phyloP scores from a whole-genome alignment of 306 rosid species.

The Vigna angularis region DNA sequence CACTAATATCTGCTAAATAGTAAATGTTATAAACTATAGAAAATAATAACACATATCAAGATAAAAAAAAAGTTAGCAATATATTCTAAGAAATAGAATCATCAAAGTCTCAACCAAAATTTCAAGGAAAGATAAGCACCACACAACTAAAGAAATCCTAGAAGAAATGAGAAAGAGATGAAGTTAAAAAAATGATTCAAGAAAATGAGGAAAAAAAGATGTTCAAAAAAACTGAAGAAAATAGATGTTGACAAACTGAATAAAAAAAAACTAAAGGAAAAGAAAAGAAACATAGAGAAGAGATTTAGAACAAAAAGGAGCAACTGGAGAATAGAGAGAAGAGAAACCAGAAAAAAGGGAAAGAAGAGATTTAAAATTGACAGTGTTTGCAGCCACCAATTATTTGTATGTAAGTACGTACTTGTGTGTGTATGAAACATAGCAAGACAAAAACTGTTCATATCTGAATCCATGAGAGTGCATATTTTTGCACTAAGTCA shows the following conservation, averaged over 20 bases:
- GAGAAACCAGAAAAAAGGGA: neutral
- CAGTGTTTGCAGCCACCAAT: neutral
- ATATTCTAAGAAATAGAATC: neutral
- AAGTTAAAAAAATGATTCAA: neutral
- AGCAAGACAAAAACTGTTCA: neutral
- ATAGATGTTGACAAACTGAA: neutral
- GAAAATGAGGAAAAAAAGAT: neutral
- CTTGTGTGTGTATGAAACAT: neutral
- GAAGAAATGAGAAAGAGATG: neutral
- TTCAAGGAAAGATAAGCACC: neutral
- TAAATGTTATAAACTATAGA: neutral
- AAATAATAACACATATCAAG: neutral
- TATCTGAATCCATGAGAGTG: neutral
- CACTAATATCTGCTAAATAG: neutral
- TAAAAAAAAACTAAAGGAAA: neutral
- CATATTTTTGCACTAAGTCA: neutral
- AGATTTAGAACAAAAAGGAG: neutral
- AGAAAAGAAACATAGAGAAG: neutral
- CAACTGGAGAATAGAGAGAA: neutral
- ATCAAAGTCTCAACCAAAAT: neutral
- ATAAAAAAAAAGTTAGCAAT: neutral
- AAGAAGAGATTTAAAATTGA: neutral
- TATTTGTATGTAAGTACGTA: neutral
- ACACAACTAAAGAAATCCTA: neutral
- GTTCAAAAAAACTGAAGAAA: neutral